Evolutionary conservation across 2,329 filamentous ascomycete genomes (phyloP).

Genomic region (Salinomyces thailandicus): DNA sequence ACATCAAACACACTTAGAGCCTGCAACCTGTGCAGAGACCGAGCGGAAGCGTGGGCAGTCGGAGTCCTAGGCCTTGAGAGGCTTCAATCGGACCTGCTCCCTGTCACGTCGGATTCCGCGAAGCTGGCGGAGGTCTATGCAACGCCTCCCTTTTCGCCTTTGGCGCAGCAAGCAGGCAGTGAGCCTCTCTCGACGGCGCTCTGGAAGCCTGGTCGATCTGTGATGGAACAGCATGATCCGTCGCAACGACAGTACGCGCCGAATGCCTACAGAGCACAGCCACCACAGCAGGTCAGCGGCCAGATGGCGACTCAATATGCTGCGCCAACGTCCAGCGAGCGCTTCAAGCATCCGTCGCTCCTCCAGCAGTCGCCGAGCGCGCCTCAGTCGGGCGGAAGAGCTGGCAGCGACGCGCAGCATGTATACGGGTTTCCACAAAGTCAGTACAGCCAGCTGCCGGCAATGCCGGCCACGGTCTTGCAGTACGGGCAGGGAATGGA

Average conservation of each 20-base stretch:
- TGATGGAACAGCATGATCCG: conserved; percentile 28
- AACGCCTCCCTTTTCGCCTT: conserved; percentile 23
- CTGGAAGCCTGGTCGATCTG: conserved; percentile 11
- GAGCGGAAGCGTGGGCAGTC: too few relatives aligned
- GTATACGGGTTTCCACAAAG: conserved; percentile 45
- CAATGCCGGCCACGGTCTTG: conserved; percentile 40
- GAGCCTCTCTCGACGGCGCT: conserved; percentile 10
- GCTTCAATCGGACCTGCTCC: not conserved
- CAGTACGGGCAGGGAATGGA: conserved; percentile 39
- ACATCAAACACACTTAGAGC: too few relatives aligned
- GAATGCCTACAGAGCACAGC: conserved; percentile 19
- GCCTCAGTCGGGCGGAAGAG: conserved; percentile 29
- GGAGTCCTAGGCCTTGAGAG: not conserved
- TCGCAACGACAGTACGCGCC: conserved; percentile 26
- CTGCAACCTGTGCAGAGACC: too few relatives aligned
- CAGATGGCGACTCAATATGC: conserved; percentile 32
- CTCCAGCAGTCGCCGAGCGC: conserved; percentile 35
- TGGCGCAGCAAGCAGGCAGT: conserved; percentile 17
- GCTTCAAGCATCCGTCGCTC: conserved; percentile 38
- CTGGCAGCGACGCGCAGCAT: conserved; percentile 27
- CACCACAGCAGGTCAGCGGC: conserved; percentile 20
- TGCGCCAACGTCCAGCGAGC: conserved; percentile 37
- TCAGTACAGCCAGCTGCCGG: conserved; percentile 46
- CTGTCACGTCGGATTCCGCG: not conserved
- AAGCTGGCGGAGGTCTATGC: conserved; percentile 24